These are phyloP conservation scores for Trebouxia gelatinosa DNA, from an alignment of 163 green algal genomes.

Conservation along the genomic window DNA sequence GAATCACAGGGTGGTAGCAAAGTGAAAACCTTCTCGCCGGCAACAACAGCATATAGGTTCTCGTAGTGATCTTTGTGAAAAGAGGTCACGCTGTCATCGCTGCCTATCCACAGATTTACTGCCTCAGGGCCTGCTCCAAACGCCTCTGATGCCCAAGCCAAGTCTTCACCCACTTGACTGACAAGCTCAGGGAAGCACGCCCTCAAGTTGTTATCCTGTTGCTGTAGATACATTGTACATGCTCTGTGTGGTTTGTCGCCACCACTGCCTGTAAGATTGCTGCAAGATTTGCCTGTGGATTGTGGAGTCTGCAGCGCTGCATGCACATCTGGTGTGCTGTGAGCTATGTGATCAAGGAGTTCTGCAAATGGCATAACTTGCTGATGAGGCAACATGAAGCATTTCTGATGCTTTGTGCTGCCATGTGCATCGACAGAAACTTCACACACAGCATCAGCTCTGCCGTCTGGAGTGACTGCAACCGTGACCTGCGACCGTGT, in stretches of 20 bases:
- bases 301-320: neutral
- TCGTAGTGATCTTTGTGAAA: constrained; percentile 91
- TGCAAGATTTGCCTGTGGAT: neutral
- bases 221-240: constrained; percentile 45
- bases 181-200: constrained; percentile 55
- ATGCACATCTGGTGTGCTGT: neutral
- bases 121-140: constrained; percentile 73
- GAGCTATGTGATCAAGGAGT: constrained; percentile 51
- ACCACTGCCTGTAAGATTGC: constrained; percentile 7
- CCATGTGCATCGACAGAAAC: constrained; percentile 25
- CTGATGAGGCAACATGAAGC: constrained; percentile 61
- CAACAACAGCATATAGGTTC: constrained; percentile 80
- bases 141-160: constrained; percentile 65
- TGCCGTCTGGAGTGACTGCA: constrained; percentile 65
- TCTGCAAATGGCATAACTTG: constrained; percentile 43
- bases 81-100: constrained; percentile 68
- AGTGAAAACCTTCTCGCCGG: constrained; percentile 76
- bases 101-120: constrained; percentile 86
- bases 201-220: constrained; percentile 70
- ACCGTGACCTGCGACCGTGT: constrained; percentile 52
- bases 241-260: neutral
- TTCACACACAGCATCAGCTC: constrained; percentile 46
- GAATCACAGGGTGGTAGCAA: constrained; percentile 73
- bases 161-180: constrained; percentile 45
- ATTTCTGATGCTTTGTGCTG: neutral